Percentiles rank a stretch among this genome's conserved stretches.
These are phyloP conservation scores for Cryptococcus sp. DNA, from an alignment of 1,284 basidiomycete species.

Conservation along the genomic window DNA sequence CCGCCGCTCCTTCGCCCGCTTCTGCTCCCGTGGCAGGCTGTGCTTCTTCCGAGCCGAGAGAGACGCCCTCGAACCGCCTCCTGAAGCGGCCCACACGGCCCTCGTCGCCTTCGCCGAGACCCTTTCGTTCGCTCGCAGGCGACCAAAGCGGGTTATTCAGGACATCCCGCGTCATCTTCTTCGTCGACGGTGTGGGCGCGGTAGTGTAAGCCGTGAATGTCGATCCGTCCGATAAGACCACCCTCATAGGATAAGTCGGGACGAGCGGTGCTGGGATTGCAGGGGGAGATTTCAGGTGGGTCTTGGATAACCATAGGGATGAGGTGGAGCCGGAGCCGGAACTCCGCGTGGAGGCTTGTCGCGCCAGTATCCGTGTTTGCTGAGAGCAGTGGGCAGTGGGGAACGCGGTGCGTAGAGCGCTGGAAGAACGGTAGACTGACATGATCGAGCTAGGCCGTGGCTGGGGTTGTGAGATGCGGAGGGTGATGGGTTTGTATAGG, in stretches of 20 bases:
- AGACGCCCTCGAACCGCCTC: constrained; percentile 64
- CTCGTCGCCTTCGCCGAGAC: constrained; percentile 66
- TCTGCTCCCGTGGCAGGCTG: constrained; percentile 1
- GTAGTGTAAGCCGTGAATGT: constrained; percentile 83
- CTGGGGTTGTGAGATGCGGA: background rate
- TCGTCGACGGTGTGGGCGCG: constrained; percentile 68
- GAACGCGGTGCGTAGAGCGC: too few species aligned
- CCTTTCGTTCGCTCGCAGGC: constrained; percentile 54
- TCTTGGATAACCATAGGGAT: constrained; percentile 44
- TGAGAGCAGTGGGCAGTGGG: too few species aligned
- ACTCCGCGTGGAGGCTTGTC: too few species aligned
- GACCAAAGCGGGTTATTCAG: constrained; percentile 80
- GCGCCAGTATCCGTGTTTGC: too few species aligned
- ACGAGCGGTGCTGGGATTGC: constrained; percentile 75
- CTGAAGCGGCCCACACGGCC: constrained; percentile 79
- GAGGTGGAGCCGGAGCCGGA: constrained; percentile 16
- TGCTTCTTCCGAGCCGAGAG: background rate
- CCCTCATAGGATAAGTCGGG: constrained; percentile 77
- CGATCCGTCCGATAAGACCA: constrained; percentile 81
- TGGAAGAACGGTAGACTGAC: too few species aligned
- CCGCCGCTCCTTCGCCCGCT: constrained; percentile 8
- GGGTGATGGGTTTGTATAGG: too few species aligned
- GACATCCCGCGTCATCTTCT: constrained; percentile 76
- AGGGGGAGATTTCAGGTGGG: constrained; percentile 53
- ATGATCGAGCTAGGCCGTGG: background rate